Evolutionary conservation across 2,329 filamentous ascomycete genomes (phyloP).

Genomic region (Sclerotinia subarctica): DNA sequence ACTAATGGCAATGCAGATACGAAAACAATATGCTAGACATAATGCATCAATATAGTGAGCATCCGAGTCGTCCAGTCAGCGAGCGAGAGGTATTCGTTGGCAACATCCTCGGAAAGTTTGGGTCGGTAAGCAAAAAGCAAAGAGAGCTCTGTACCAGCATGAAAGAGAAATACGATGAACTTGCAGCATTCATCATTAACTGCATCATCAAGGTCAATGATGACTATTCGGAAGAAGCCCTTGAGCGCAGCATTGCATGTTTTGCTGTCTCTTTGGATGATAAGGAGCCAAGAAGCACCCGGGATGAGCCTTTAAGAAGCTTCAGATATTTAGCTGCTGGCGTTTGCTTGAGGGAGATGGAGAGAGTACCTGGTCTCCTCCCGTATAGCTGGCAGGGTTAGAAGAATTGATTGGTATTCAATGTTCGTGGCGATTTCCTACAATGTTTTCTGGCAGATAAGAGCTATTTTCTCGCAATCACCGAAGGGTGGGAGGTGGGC

Average conservation of each 20-base stretch:
- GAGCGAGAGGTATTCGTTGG: slow-evolving; percentile 57
- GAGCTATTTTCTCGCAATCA: not conserved
- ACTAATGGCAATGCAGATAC: slow-evolving; percentile 42
- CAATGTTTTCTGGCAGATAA: not conserved
- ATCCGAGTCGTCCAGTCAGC: slow-evolving; percentile 43
- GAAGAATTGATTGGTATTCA: not conserved
- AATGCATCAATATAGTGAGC: slow-evolving; percentile 46
- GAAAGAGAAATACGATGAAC: slow-evolving; percentile 44
- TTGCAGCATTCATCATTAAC: slow-evolving; percentile 43
- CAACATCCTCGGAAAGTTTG: slow-evolving; percentile 52
- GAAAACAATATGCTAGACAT: slow-evolving; percentile 49
- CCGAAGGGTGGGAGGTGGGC: not conserved
- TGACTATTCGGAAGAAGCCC: slow-evolving; percentile 40
- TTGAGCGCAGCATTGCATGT: slow-evolving; percentile 51
- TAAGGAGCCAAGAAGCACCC: slow-evolving; percentile 28
- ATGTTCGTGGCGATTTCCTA: not conserved
- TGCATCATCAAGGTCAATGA: slow-evolving; percentile 45
- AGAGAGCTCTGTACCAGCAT: slow-evolving; percentile 44
- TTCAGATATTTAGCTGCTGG: slow-evolving; percentile 53
- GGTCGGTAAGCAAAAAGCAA: slow-evolving; percentile 40
- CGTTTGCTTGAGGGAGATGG: slow-evolving; percentile 49
- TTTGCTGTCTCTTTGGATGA: slow-evolving; percentile 44
- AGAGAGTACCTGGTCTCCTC: slow-evolving; percentile 27
- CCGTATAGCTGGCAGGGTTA: slow-evolving; percentile 6
- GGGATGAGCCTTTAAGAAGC: slow-evolving; percentile 43